phyloP scores from a whole-genome alignment of 495 filamentous ascomycete genomes.

The Hyphodiscus hymeniophilus region DNA sequence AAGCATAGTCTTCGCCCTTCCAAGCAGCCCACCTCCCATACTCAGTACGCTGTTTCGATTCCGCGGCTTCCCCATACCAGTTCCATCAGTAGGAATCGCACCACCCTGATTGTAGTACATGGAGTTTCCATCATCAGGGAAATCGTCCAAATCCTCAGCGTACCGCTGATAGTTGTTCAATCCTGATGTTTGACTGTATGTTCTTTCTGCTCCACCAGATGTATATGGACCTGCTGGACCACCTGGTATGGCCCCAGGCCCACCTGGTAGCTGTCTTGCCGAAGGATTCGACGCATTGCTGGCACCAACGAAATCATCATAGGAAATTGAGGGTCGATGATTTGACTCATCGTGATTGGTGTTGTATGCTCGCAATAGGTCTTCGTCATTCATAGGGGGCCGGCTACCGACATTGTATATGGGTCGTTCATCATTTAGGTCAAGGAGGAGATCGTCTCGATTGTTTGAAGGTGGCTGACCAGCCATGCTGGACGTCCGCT shows the following conservation, averaged over 20 bases:
- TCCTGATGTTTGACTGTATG: conserved; percentile 78
- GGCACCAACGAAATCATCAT: conserved; percentile 87
- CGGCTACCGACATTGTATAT: conserved; percentile 64
- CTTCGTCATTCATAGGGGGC: conserved; percentile 68
- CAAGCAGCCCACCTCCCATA: conserved; percentile 78
- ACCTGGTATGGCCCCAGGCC: conserved; percentile 28
- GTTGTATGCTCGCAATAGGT: conserved; percentile 61
- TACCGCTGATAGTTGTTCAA: conserved; percentile 85
- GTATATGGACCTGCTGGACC: conserved; percentile 37
- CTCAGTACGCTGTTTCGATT: conserved; percentile 82
- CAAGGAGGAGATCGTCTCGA: conserved; percentile 64
- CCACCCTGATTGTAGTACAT: conserved; percentile 51
- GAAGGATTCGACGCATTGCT: conserved; percentile 28
- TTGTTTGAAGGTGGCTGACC: conserved; percentile 57
- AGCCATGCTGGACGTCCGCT: conserved; percentile 46
- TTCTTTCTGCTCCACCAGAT: conserved; percentile 26
- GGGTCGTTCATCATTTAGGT: conserved; percentile 59
- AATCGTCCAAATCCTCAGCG: conserved; percentile 73
- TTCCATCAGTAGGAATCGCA: conserved; percentile 35
- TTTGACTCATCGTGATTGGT: conserved; percentile 55
- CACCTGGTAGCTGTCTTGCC: conserved; percentile 42
- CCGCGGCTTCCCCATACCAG: conserved; percentile 45
- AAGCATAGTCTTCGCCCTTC: conserved; percentile 78
- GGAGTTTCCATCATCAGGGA: conserved; percentile 65
- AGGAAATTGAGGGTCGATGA: conserved; percentile 78